phyloP scores from a whole-genome alignment of 2,329 filamentous ascomycete species.

The Aspergillus floridensis region DNA sequence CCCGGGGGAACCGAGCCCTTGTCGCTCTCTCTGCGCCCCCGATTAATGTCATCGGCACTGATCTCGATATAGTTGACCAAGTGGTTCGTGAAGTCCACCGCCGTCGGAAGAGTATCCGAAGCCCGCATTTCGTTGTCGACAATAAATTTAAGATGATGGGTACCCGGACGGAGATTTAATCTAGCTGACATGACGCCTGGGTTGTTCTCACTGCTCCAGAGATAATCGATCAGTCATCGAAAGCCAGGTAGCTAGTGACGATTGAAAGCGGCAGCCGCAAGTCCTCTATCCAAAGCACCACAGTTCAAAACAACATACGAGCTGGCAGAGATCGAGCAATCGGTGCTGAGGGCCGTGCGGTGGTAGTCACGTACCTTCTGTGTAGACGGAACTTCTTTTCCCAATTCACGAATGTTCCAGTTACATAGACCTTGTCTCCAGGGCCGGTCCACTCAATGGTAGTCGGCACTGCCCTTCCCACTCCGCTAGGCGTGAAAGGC shows the following conservation, averaged over 20 bases:
- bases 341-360: not conserved
- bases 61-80: slow-evolving; percentile 98
- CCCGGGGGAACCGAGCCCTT: slow-evolving; percentile 36
- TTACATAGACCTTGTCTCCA: slow-evolving; percentile 91
- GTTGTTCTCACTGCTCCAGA: slow-evolving; percentile 39
- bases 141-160: slow-evolving; percentile 94
- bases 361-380: slow-evolving; percentile 68
- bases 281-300: not conserved
- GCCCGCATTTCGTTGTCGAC: slow-evolving; percentile 93
- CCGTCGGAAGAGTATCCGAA: slow-evolving; percentile 81
- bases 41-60: slow-evolving; percentile 65
- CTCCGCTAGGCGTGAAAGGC: slow-evolving; percentile 62
- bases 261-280: not conserved
- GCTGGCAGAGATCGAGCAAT: too few species aligned
- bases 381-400: slow-evolving; percentile 88
- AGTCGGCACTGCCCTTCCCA: slow-evolving; percentile 76
- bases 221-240: slow-evolving; percentile 11
- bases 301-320: not conserved
- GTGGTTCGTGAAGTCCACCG: slow-evolving; percentile 96
- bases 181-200: slow-evolving; percentile 68
- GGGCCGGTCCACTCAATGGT: slow-evolving; percentile 78
- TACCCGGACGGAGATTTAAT: slow-evolving; percentile 83
- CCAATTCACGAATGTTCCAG: slow-evolving; percentile 96
- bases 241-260: slow-evolving; percentile 9
- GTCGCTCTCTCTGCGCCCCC: slow-evolving; percentile 36